phyloP scores from a whole-genome alignment of 208 protist genomes.

The Trypanosoma brucei region DNA sequence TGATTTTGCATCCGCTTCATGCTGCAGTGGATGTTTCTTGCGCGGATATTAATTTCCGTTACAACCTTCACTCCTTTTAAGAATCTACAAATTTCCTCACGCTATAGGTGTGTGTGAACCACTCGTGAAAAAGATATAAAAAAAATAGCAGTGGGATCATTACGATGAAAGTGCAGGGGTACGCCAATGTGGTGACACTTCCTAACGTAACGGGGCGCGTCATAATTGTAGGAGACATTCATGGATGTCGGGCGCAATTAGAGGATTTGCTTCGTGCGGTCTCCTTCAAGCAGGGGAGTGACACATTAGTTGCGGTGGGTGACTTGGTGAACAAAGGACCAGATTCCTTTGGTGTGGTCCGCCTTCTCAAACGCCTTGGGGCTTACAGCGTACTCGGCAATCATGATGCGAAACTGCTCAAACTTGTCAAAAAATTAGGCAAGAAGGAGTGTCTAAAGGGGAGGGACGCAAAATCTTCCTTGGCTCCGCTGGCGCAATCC shows the following conservation, averaged over 20 bases:
- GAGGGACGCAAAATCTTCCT: slow-evolving; percentile 31
- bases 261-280: slow-evolving; percentile 39
- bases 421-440: slow-evolving; percentile 30
- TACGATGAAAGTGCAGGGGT: slow-evolving; percentile 2
- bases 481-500: slow-evolving; percentile 39
- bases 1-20: no score
- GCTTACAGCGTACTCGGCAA: slow-evolving; percentile 72
- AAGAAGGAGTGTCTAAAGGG: slow-evolving; percentile 14
- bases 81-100: no score
- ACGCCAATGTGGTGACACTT: slow-evolving; percentile 15
- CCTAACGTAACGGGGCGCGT: slow-evolving; percentile 21
- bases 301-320: slow-evolving; percentile 65
- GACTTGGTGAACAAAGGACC: slow-evolving; percentile 85
- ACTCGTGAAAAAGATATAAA: no score
- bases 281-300: slow-evolving; percentile 39
- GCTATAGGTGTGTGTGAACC: no score
- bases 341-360: slow-evolving; percentile 60
- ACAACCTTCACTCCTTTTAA: no score
- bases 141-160: neutral
- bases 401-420: slow-evolving; percentile 67
- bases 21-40: no score
- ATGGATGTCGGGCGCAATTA: slow-evolving; percentile 63
- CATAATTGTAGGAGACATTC: slow-evolving; percentile 75
- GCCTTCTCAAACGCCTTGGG: slow-evolving; percentile 40
- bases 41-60: no score